A percentile compares a stretch with the other conserved stretches of the same genome.
These are phyloP conservation scores for Cordyceps cicadae DNA, from an alignment of 2,329 filamentous ascomycete genomes.

Conservation along the genomic window DNA sequence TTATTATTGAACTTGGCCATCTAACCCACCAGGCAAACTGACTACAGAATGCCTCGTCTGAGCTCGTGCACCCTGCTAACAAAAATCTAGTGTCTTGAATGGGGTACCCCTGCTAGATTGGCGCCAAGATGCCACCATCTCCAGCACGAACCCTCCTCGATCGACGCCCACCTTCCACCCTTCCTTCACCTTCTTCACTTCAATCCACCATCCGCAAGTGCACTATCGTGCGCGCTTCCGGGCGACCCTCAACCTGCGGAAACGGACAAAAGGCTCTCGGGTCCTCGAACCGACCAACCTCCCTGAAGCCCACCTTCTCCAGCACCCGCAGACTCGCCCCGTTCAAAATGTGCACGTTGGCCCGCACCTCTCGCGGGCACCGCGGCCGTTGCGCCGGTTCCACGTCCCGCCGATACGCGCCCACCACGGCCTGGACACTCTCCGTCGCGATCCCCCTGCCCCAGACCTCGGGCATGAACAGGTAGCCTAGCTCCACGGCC, in stretches of 20 bases:
- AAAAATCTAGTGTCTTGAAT: neutral
- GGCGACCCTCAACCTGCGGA: neutral
- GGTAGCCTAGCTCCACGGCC: slow-evolving; percentile 3
- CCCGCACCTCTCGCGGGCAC: neutral
- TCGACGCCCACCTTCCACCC: neutral
- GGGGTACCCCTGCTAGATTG: neutral
- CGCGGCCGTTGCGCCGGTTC: neutral
- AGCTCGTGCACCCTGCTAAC: neutral
- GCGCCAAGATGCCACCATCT: neutral
- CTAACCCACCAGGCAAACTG: neutral
- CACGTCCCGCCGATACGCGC: neutral
- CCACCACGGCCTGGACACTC: neutral
- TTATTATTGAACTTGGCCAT: no score
- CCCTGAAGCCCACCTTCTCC: neutral
- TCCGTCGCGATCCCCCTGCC: neutral
- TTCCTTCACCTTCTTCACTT: neutral
- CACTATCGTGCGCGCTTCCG: neutral
- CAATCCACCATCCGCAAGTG: neutral
- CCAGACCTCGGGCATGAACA: neutral
- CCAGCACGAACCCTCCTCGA: neutral
- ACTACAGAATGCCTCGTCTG: neutral
- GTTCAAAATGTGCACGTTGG: neutral
- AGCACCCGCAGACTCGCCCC: neutral
- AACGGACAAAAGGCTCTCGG: neutral
- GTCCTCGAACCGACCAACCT: neutral